Conservation (phyloP, 2,329 filamentous ascomycete species). For the Aquanectria penicillioides region DNA sequence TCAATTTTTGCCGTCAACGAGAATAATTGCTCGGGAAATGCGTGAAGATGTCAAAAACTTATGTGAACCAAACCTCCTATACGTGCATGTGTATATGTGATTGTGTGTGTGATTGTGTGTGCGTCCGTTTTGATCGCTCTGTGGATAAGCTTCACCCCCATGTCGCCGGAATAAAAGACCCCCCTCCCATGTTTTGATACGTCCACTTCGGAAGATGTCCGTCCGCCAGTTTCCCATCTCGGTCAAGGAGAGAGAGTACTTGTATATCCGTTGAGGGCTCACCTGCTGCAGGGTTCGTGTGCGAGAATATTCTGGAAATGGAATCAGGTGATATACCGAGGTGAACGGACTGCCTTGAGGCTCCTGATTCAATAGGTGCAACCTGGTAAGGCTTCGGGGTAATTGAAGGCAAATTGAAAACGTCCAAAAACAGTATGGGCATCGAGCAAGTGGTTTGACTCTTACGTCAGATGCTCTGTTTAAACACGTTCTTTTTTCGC, state of each 20-base stretch:
- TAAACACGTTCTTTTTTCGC: constrained; percentile 29
- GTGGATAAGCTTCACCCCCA: too few species aligned
- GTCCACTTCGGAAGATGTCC: constrained; percentile 3
- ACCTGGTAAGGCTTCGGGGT: constrained; percentile 1
- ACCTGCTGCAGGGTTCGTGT: neutral
- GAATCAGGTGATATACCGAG: neutral
- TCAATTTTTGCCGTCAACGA: constrained; percentile 52
- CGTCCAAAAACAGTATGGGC: constrained; percentile 11
- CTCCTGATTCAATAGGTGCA: neutral
- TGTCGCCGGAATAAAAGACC: neutral
- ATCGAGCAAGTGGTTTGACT: constrained; percentile 23
- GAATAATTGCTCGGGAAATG: constrained; percentile 44
- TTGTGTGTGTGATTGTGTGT: neutral
- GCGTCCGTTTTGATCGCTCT: too few species aligned
- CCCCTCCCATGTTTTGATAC: constrained; percentile 3
- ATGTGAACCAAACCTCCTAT: constrained; percentile 34
- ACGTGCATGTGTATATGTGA: constrained; percentile 8
- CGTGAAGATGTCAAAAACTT: constrained; percentile 40
- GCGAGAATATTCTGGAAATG: constrained; percentile 9
- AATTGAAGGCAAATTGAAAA: constrained; percentile 13
- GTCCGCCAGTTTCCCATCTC: neutral
- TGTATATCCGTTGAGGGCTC: neutral
- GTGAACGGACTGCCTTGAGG: neutral
- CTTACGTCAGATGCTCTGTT: constrained; percentile 31
- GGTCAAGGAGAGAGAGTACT: neutral